Evolutionary conservation across 305 asterid species (phyloP).

Genomic region (Rubia peregrina): DNA sequence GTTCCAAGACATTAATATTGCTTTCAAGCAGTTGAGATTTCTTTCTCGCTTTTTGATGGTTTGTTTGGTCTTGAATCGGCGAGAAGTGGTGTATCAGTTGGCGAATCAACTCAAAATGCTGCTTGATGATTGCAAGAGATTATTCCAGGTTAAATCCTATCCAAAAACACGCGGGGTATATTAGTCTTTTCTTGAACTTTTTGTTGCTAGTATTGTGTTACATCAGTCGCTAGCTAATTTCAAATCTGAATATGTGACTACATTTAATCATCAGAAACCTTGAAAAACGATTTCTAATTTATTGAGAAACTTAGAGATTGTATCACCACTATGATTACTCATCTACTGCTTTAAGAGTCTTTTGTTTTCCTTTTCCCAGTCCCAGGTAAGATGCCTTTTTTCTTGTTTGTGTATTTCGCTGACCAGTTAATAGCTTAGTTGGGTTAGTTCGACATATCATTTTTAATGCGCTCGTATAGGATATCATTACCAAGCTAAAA

Average conservation of each 20-base stretch:
- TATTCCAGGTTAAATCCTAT: slow-evolving; percentile 56
- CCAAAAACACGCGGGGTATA: neutral
- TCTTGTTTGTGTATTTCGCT: neutral
- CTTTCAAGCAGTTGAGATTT: slow-evolving; percentile 82
- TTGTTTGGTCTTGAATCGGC: slow-evolving; percentile 79
- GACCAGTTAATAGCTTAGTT: neutral
- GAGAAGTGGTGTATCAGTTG: slow-evolving; percentile 75
- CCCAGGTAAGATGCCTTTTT: neutral
- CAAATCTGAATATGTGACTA: neutral
- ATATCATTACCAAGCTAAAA: neutral
- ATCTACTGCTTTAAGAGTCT: slow-evolving; percentile 10
- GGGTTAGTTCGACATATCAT: neutral
- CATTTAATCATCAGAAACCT: too few relatives aligned
- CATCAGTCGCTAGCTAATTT: neutral
- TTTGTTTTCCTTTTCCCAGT: neutral
- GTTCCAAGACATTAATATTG: slow-evolving; percentile 78
- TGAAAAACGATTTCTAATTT: neutral
- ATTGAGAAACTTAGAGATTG: neutral
- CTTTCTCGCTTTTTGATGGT: slow-evolving; percentile 85
- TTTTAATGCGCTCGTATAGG: neutral
- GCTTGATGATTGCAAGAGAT: slow-evolving; percentile 89
- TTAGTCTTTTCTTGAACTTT: neutral
- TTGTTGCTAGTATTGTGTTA: neutral
- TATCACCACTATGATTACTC: neutral
- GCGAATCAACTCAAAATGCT: slow-evolving; percentile 83